Base-by-base conservation (phyloP, 2,329 filamentous ascomycete species). In the Fusarium tuaranense region DNA sequence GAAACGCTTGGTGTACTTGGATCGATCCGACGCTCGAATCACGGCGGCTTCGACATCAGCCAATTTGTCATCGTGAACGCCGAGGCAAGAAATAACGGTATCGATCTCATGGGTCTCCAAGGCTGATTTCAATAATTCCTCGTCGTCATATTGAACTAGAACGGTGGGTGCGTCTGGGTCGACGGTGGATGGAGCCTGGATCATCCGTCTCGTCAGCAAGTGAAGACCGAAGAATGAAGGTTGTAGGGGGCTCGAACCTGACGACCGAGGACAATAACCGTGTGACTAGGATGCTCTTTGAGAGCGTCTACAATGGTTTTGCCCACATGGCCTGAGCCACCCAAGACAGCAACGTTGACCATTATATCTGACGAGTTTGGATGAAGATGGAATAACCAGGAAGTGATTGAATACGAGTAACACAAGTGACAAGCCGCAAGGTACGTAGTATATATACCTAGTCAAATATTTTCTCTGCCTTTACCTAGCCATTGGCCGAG, bases 301-400 rank as follows among this genome's bases (percentile, higher is more conserved):
- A 70, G 22, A 9, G 41, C 68, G 2, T 67, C 66, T 4, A 71
- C 66, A 5, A 71, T 46, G 16, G 69, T 69, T 38, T 71, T 71
- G 5, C 69, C 69, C 2, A 71, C 62, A 53, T 71, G 69, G 51
- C 69, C 69, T 10, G 69, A 63, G 62, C 69, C 69, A 44, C 69
- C 69, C 4, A 71, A 22, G 51, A 71, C 66, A 14, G 66, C 66
- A 32, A 63, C 66, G 34, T 69, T 71, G 14, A 69, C 65, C 66
- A 71, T 71, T 16, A 16, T 63, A 38, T 53, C 44, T 53, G 22
- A 25, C 1, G 53, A 57, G 30, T 12, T 57, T 57, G n/a, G 51
- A 57, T 38, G n/a, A 34, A 38, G 7, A 34, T 38, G 3, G 30
- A 34, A 57, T 34, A 16, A 10, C 7, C 7, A 38, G 7, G 30